A percentile compares a stretch with the other conserved stretches of the same genome.
phyloP scores from a whole-genome alignment of 1,139 yeast species.

The Scheffersomyces titani region DNA sequence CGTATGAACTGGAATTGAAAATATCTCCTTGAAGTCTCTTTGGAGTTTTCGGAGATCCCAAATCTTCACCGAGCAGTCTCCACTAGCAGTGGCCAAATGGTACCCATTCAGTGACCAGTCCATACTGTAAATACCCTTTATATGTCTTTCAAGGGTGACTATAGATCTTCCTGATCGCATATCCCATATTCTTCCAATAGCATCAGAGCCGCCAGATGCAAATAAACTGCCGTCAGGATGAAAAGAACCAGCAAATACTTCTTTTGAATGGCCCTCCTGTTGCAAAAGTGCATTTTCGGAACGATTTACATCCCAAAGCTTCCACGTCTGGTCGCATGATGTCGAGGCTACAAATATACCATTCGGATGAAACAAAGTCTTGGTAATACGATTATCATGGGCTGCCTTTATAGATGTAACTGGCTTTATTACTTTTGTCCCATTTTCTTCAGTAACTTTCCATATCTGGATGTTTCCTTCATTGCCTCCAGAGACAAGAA shows the following conservation, averaged over 20 bases:
- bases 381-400: conserved; percentile 62
- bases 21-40: conserved; percentile 33
- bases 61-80: conserved; percentile 74
- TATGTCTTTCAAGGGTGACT: conserved; percentile 64
- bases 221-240: conserved; percentile 80
- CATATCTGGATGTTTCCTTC: conserved; percentile 60
- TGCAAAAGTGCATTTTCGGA: conserved; percentile 27
- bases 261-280: conserved; percentile 89
- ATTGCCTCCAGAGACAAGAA: conserved; percentile 60
- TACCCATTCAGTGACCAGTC: conserved; percentile 81
- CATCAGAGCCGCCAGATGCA: conserved; percentile 82
- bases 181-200: conserved; percentile 80
- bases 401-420: conserved; percentile 23
- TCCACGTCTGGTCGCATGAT: conserved; percentile 88
- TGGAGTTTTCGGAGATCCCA: conserved; percentile 75
- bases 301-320: conserved; percentile 72
- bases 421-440: conserved; percentile 15
- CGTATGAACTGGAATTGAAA: conserved; percentile 74
- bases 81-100: conserved; percentile 80
- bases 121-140: conserved; percentile 66
- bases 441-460: conserved; percentile 20
- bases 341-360: conserved; percentile 63
- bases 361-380: conserved; percentile 67
- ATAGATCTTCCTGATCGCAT: conserved; percentile 74
- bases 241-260: conserved; percentile 61